A percentile compares a stretch with the other conserved stretches of the same genome.
Evolutionary conservation across 176 grass and related monocot species (phyloP).

Genomic region (Pontederia crassipes): DNA sequence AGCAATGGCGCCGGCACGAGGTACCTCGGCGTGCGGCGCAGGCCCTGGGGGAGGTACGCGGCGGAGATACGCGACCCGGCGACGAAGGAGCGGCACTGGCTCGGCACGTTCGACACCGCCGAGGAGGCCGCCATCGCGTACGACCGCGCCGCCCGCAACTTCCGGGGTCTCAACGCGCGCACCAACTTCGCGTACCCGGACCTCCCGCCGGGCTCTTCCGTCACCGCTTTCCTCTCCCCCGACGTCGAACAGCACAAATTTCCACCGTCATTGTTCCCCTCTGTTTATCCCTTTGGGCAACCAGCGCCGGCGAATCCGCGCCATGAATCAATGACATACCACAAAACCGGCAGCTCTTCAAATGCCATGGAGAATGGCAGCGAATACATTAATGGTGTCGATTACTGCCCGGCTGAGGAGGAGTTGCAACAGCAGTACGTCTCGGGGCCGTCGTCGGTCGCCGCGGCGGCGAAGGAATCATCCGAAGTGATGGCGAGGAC

Average conservation of each 20-base stretch:
- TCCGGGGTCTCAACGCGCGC: conserved; percentile 1
- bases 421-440: too few species aligned
- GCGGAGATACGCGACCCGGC: conserved; percentile 13
- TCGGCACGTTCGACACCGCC: conserved; percentile 12
- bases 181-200: conserved; percentile 16
- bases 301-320: too few species aligned
- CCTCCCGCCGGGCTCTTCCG: conserved; percentile 10
- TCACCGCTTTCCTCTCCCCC: conserved; percentile 9
- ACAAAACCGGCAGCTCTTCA: neutral
- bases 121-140: conserved; percentile 12
- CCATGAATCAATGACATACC: neutral
- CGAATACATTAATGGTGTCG: too few species aligned
- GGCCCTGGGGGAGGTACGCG: conserved; percentile 11
- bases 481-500: neutral
- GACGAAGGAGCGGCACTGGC: conserved; percentile 16
- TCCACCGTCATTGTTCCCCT: neutral
- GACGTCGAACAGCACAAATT: neutral
- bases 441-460: neutral
- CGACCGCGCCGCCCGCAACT: conserved; percentile 5
- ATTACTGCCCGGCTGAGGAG: neutral
- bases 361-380: neutral
- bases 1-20: neutral
- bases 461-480: neutral
- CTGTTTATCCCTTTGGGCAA: neutral
- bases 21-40: conserved; percentile 9